These are phyloP conservation scores for Pelargonium myrrhifolium DNA, from an alignment of 441 rosid genomes.

Conservation along the genomic window DNA sequence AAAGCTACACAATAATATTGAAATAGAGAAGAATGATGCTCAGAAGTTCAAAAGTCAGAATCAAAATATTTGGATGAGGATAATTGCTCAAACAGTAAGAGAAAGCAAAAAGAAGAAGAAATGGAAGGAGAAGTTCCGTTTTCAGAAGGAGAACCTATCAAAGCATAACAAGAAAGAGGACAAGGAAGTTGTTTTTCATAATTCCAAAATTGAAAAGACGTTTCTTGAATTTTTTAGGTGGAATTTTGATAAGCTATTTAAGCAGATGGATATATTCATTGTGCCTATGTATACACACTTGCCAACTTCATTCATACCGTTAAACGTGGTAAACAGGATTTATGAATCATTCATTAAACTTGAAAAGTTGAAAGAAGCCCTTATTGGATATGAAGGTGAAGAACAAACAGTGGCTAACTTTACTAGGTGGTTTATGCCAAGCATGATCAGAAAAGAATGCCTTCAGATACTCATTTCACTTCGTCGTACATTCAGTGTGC, in stretches of 20 bases:
- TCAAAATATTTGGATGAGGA: background rate
- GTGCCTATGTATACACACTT: too few species aligned
- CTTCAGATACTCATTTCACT: slow-evolving; percentile 18
- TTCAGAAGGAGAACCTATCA: background rate
- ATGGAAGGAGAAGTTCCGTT: background rate
- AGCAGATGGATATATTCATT: background rate
- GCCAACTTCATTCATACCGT: too few species aligned
- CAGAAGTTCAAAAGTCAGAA: background rate
- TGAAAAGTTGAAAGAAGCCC: too few species aligned
- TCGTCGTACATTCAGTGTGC: slow-evolving; percentile 5
- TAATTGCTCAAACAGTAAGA: background rate
- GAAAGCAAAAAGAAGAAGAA: background rate
- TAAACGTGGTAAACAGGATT: too few species aligned
- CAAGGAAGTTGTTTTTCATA: background rate
- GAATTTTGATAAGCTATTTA: background rate
- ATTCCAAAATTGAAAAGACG: background rate
- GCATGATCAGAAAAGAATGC: slow-evolving; percentile 7
- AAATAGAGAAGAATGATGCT: background rate
- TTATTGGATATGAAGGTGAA: too few species aligned
- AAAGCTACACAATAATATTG: background rate
- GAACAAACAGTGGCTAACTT: too few species aligned
- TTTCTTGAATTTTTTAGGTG: background rate
- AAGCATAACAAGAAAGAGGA: background rate
- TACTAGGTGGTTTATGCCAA: background rate
- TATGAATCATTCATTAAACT: too few species aligned